phyloP scores from a whole-genome alignment of 352 stramenopile genomes.

The Pythium diclinum region DNA sequence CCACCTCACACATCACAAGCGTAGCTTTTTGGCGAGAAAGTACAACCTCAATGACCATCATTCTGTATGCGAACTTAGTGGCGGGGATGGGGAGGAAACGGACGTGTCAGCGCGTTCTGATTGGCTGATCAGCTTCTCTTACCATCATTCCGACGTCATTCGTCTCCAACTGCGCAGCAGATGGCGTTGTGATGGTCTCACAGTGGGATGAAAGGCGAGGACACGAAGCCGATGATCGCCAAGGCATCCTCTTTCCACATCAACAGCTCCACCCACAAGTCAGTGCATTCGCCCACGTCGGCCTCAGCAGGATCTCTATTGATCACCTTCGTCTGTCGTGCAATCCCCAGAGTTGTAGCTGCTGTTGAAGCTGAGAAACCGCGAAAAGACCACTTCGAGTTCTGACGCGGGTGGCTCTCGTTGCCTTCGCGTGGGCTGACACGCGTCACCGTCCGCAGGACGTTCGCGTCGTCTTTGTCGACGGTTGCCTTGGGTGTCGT shows the following conservation, averaged over 20 bases:
- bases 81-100: neutral
- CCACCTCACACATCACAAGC: neutral
- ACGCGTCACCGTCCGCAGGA: constrained; percentile 13
- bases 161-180: constrained; percentile 16
- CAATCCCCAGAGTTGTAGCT: neutral
- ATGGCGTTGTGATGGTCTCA: neutral
- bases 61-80: constrained; percentile 16
- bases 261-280: constrained; percentile 1
- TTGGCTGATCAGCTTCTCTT: constrained; percentile 6
- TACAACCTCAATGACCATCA: constrained; percentile 1
- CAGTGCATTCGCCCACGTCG: neutral
- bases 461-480: constrained; percentile 20
- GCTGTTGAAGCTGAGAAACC: neutral
- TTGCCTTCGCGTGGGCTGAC: neutral
- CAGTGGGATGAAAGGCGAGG: neutral
- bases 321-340: neutral
- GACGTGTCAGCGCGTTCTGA: neutral
- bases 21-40: neutral
- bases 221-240: neutral
- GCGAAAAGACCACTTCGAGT: too few relatives aligned
- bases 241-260: neutral
- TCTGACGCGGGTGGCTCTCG: neutral
- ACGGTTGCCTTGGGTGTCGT: constrained; percentile 15
- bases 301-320: too few relatives aligned
- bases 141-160: constrained; percentile 16